Base-by-base conservation (phyloP, 345 rosid genomes). In the Citrus medica region DNA sequence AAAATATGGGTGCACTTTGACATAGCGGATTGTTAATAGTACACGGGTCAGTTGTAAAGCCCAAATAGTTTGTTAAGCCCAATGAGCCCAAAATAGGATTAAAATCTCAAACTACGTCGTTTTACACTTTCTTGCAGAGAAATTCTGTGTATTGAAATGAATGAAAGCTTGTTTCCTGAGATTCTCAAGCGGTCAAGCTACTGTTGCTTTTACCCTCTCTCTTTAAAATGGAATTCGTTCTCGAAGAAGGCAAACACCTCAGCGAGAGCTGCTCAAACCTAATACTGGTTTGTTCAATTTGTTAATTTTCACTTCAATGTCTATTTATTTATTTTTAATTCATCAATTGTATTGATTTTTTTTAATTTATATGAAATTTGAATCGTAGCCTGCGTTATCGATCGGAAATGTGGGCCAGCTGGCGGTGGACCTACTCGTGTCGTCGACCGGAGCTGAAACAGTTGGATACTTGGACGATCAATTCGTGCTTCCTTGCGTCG, bases 361-460 rank as follows among this genome's bases (percentile, higher is more conserved):
- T 42, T 0, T 28, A 30, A 21, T 4, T 46, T 69, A 65, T 13
- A 0, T 28, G n/a, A 46, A 46, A 74, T 66, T 75, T 14, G 48
- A 62, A 75, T 48, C 7, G 68, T 60, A 96, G 97, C 99, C 98
- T 46, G 98, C 98, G 33, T 76, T 96, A 71, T 96, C 97, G 58
- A 89, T 91, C 51, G 98, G 99, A 76, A 96, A 94, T 79, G 98
- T 92, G 60, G 98, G 97, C 58, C 97, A 96, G 84, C 86, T 96
- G 10, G 97, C 97, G 1, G 88, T 90, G 78, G 99, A 96, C 89
- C 85, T 94, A 56, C 75, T 96, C 79, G 90, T 96, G n/a, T 90
- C 98, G 13, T 88, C 97, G 1, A 87, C 79, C 25, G 82, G 74
- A 66, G 99, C 94, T 0, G 92, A 90, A 81, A 88, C 90, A 80